phyloP scores from a whole-genome alignment of 768 basidiomycete genomes.

The Pluteus cervinus region DNA sequence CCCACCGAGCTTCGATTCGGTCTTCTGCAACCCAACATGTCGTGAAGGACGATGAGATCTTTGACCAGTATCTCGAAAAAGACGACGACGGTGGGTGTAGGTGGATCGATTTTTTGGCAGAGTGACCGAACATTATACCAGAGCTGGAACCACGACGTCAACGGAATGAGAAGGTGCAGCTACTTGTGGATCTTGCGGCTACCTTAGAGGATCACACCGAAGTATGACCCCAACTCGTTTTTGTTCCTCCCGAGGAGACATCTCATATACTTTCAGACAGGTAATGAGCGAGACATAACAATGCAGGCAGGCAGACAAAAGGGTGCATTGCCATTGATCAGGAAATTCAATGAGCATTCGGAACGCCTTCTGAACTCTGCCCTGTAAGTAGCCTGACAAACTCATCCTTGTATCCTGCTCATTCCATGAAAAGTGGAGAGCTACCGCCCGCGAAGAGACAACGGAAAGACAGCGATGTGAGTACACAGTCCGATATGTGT shows the following conservation, averaged over 20 bases:
- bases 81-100: slow-evolving; percentile 79
- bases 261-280: slow-evolving; percentile 47
- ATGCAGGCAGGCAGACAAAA: slow-evolving; percentile 94
- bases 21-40: slow-evolving; percentile 80
- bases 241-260: not conserved
- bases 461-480: slow-evolving; percentile 44
- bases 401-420: slow-evolving; percentile 3
- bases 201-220: slow-evolving; percentile 89
- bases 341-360: slow-evolving; percentile 97
- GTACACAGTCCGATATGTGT: too few relatives aligned
- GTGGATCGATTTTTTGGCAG: slow-evolving; percentile 2
- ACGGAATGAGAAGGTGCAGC: slow-evolving; percentile 60
- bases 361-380: slow-evolving; percentile 81
- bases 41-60: slow-evolving; percentile 86
- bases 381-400: slow-evolving; percentile 35
- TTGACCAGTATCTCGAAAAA: slow-evolving; percentile 94
- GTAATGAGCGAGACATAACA: slow-evolving; percentile 85
- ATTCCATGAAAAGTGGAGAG: slow-evolving; percentile 39
- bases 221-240: slow-evolving; percentile 32
- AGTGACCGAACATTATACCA: slow-evolving; percentile 20
- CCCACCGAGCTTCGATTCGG: slow-evolving; percentile 88
- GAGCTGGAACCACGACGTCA: slow-evolving; percentile 74
- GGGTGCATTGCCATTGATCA: slow-evolving; percentile 84
- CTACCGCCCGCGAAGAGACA: slow-evolving; percentile 54
- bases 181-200: slow-evolving; percentile 81